These are phyloP conservation scores for Pythium chondricola DNA, from an alignment of 352 stramenopile genomes.

Conservation along the genomic window DNA sequence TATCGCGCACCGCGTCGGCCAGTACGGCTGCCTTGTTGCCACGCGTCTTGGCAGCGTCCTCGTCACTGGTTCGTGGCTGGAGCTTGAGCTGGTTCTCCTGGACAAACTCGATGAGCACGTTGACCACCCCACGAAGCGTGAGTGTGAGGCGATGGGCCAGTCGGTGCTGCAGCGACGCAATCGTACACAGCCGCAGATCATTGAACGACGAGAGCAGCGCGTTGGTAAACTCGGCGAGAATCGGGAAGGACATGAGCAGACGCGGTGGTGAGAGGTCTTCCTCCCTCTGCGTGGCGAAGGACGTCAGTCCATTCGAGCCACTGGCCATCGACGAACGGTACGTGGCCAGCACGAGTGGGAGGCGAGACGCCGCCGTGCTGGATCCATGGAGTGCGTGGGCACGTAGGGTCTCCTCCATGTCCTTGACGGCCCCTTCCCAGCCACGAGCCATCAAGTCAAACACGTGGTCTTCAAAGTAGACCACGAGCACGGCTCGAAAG, in stretches of 20 bases:
- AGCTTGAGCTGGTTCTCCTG: slow-evolving; percentile 43
- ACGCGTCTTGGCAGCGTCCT: slow-evolving; percentile 5
- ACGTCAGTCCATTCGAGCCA: not conserved
- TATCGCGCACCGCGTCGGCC: slow-evolving; percentile 38
- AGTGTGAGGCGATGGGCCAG: slow-evolving; percentile 52
- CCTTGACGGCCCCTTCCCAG: slow-evolving; percentile 47
- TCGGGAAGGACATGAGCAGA: slow-evolving; percentile 83
- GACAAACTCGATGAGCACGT: slow-evolving; percentile 50
- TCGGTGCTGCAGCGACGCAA: slow-evolving; percentile 52
- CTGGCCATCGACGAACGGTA: slow-evolving; percentile 37
- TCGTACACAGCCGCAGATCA: slow-evolving; percentile 72
- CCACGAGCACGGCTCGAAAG: slow-evolving; percentile 72
- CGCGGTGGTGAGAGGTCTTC: slow-evolving; percentile 65
- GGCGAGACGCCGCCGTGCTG: slow-evolving; percentile 29
- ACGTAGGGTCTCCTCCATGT: slow-evolving; percentile 57
- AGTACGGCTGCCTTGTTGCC: slow-evolving; percentile 24
- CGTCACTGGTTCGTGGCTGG: not conserved
- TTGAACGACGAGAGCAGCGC: slow-evolving; percentile 75
- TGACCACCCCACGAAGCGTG: slow-evolving; percentile 38
- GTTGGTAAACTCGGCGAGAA: slow-evolving; percentile 83
- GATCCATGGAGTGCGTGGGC: slow-evolving; percentile 30
- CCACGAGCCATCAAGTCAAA: slow-evolving; percentile 52
- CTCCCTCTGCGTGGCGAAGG: slow-evolving; percentile 7
- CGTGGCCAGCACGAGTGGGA: slow-evolving; percentile 62
- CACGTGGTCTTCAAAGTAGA: slow-evolving; percentile 81